A percentile compares a stretch with the other conserved stretches of the same genome.
Evolutionary conservation across 1,284 basidiomycete genomes (phyloP).

Genomic region (Rhodotorula sp.): DNA sequence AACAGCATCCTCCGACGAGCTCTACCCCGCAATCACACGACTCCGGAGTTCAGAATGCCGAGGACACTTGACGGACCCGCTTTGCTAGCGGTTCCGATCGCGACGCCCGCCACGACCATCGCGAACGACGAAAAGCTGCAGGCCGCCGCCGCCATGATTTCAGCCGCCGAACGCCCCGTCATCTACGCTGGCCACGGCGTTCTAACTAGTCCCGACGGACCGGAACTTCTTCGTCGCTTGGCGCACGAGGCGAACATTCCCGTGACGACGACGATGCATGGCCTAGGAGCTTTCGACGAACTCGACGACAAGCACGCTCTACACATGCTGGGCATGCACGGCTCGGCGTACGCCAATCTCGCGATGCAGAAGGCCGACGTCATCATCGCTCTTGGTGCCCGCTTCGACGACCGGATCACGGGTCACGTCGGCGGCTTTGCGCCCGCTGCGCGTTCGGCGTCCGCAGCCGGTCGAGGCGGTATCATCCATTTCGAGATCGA

Average conservation of each 20-base stretch:
- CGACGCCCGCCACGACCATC: slow-evolving; percentile 32
- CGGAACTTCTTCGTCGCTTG: slow-evolving; percentile 77
- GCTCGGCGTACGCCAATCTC: slow-evolving; percentile 92
- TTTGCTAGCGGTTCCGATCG: slow-evolving; percentile 25
- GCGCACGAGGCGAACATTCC: slow-evolving; percentile 87
- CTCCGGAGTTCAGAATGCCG: slow-evolving; percentile 60
- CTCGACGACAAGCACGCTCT: slow-evolving; percentile 71
- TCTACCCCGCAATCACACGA: slow-evolving; percentile 82
- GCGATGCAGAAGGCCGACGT: slow-evolving; percentile 98
- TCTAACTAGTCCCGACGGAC: slow-evolving; percentile 79
- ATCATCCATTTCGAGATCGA: slow-evolving; percentile 99
- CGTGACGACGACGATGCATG: slow-evolving; percentile 94
- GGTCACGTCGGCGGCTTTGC: slow-evolving; percentile 88
- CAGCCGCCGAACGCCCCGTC: slow-evolving; percentile 83
- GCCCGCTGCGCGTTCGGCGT: slow-evolving; percentile 83
- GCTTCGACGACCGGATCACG: slow-evolving; percentile 98
- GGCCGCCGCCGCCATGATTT: slow-evolving; percentile 85
- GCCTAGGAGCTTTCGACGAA: slow-evolving; percentile 94
- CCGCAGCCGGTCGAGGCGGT: slow-evolving; percentile 80
- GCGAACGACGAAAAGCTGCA: slow-evolving; percentile 76
- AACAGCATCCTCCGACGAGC: slow-evolving; percentile 84
- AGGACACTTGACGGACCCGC: slow-evolving; percentile 36
- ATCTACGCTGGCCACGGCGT: slow-evolving; percentile 95
- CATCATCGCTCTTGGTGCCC: slow-evolving; percentile 91
- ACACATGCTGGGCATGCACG: slow-evolving; percentile 99